These are phyloP conservation scores for Ulmus americana DNA, from an alignment of 331 rosid genomes.

Conservation along the genomic window DNA sequence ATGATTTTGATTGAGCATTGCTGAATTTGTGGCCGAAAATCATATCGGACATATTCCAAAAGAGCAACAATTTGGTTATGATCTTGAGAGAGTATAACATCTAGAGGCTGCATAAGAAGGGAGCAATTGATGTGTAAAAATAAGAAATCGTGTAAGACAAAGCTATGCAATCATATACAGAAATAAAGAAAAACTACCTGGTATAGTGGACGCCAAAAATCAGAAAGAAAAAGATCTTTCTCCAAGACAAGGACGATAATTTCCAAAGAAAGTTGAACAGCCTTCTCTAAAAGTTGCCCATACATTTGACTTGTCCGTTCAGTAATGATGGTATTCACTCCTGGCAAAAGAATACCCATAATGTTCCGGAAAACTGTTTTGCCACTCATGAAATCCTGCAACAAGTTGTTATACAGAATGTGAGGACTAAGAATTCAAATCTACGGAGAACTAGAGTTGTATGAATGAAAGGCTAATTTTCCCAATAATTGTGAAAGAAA, in stretches of 20 bases:
- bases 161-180: not conserved
- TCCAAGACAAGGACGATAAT: slow-evolving; percentile 72
- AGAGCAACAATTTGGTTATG: slow-evolving; percentile 80
- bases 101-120: slow-evolving; percentile 72
- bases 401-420: slow-evolving; percentile 6
- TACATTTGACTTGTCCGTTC: slow-evolving; percentile 71
- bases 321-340: slow-evolving; percentile 61
- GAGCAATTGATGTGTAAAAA: not conserved
- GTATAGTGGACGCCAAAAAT: slow-evolving; percentile 87
- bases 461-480: not conserved
- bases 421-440: not conserved
- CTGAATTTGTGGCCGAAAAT: slow-evolving; percentile 79
- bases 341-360: slow-evolving; percentile 82
- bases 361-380: slow-evolving; percentile 80
- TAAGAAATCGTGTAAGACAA: not conserved
- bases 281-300: slow-evolving; percentile 82
- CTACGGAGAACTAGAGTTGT: not conserved
- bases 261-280: slow-evolving; percentile 81
- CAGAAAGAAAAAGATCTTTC: slow-evolving; percentile 79
- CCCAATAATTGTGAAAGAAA: no score
- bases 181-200: slow-evolving; percentile 48
- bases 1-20: slow-evolving; percentile 85
- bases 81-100: slow-evolving; percentile 89
- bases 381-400: slow-evolving; percentile 98
- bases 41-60: slow-evolving; percentile 94